Evolutionary conservation across 1,284 basidiomycete genomes (phyloP).

Genomic region (Marasmius oreades): DNA sequence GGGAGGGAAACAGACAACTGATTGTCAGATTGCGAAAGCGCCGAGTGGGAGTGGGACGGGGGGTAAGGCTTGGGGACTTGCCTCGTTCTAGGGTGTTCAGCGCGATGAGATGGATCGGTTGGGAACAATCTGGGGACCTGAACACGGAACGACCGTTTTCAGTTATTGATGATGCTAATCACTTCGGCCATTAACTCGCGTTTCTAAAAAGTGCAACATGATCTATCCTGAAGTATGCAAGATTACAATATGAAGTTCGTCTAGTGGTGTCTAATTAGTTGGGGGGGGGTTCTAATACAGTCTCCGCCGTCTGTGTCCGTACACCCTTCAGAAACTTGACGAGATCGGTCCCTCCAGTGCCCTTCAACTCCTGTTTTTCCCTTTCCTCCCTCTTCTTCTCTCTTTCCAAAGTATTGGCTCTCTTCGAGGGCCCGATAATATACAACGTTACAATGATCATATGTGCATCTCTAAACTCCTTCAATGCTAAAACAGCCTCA

Average conservation of each 20-base stretch:
- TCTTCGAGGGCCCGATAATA: conserved; percentile 69
- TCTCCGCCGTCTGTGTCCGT: conserved; percentile 62
- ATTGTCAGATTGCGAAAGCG: conserved; percentile 25
- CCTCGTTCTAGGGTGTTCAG: conserved; percentile 32
- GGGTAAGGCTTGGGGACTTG: conserved; percentile 27
- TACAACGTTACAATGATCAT: conserved; percentile 85
- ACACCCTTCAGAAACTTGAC: conserved; percentile 81
- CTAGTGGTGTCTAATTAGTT: not conserved
- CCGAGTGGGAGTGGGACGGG: conserved; percentile 27
- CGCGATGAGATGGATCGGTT: conserved; percentile 33
- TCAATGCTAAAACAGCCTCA: conserved; percentile 67
- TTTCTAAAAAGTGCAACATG: too few relatives aligned
- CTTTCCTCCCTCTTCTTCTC: conserved; percentile 3
- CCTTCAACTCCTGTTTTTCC: conserved; percentile 44
- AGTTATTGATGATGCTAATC: too few relatives aligned
- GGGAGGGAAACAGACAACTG: conserved; percentile 28
- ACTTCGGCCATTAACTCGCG: too few relatives aligned
- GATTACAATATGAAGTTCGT: not conserved
- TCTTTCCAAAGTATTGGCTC: conserved; percentile 17
- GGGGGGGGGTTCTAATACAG: not conserved
- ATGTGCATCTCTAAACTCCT: conserved; percentile 83
- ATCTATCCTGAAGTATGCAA: not conserved
- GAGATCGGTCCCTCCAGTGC: conserved; percentile 86
- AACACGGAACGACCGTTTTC: conserved; percentile 18
- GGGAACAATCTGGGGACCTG: conserved; percentile 30